Conservation (phyloP, 2,329 filamentous ascomycete genomes). For the Colletotrichum liaoningense region DNA sequence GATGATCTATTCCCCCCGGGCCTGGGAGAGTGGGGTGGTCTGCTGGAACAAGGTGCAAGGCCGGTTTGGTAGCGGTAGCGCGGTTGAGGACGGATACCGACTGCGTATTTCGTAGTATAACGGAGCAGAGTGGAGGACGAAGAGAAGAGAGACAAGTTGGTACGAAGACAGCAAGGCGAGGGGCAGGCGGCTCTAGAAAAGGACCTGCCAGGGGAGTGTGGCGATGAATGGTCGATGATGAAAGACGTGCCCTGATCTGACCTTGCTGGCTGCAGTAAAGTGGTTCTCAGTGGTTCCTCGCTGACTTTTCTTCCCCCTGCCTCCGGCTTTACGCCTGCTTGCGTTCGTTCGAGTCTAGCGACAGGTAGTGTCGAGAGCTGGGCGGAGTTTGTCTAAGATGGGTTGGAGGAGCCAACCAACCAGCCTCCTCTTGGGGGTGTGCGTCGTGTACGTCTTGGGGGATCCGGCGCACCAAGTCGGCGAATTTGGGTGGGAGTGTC, state of each 20-base stretch:
- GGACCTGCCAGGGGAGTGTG: slow-evolving; percentile 35
- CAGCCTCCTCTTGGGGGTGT: slow-evolving; percentile 22
- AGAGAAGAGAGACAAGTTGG: slow-evolving; percentile 34
- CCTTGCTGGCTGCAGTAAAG: slow-evolving; percentile 34
- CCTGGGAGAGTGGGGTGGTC: slow-evolving; percentile 26
- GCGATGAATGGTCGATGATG: slow-evolving; percentile 38
- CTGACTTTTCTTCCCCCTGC: slow-evolving; percentile 33
- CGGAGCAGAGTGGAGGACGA: slow-evolving; percentile 26
- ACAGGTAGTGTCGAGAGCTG: slow-evolving; percentile 29
- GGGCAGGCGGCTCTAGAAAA: slow-evolving; percentile 36
- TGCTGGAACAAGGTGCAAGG: slow-evolving; percentile 30
- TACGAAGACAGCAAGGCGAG: slow-evolving; percentile 17
- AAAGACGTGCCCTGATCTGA: slow-evolving; percentile 36
- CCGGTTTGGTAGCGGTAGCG: slow-evolving; percentile 29
- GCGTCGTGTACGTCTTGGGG: slow-evolving; percentile 18
- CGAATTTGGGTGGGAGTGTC: slow-evolving; percentile 35
- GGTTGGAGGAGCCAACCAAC: slow-evolving; percentile 18
- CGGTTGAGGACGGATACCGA: slow-evolving; percentile 11
- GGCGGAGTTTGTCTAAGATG: slow-evolving; percentile 25
- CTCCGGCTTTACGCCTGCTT: slow-evolving; percentile 34
- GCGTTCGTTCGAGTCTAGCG: slow-evolving; percentile 34
- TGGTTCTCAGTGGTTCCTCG: slow-evolving; percentile 34
- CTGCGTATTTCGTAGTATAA: neutral
- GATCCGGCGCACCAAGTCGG: slow-evolving; percentile 32
- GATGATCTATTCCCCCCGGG: slow-evolving; percentile 33